phyloP scores from a whole-genome alignment of 2,329 filamentous ascomycete genomes.

The Fusarium sp. region DNA sequence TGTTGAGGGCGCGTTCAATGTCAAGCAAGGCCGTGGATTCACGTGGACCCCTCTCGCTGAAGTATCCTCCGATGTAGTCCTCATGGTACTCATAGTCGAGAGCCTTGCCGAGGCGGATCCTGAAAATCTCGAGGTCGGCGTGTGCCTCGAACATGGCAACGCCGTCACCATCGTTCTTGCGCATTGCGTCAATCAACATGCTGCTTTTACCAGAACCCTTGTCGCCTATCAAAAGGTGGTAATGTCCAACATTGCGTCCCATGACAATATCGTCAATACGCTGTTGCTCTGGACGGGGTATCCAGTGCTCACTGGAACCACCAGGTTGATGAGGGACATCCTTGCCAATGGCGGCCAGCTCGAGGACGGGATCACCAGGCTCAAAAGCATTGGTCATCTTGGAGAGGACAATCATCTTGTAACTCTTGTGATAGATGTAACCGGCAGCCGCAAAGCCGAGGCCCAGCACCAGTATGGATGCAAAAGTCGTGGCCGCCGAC shows the following conservation, averaged over 20 bases:
- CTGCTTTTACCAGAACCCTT: constrained; percentile 97
- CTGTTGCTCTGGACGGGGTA: constrained; percentile 82
- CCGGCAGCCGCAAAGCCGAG: constrained; percentile 73
- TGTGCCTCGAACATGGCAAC: constrained; percentile 97
- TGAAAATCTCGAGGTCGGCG: constrained; percentile 93
- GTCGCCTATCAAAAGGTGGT: constrained; percentile 91
- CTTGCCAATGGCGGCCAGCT: constrained; percentile 76
- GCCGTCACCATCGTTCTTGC: constrained; percentile 87
- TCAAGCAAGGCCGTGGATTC: constrained; percentile 93
- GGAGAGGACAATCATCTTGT: constrained; percentile 89
- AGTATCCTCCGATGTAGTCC: constrained; percentile 96
- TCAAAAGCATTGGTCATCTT: constrained; percentile 95
- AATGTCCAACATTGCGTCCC: constrained; percentile 80
- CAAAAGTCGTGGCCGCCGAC: constrained; percentile 78
- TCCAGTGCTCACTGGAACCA: constrained; percentile 68
- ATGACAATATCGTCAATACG: constrained; percentile 85
- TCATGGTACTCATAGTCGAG: constrained; percentile 97
- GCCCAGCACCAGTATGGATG: constrained; percentile 78
- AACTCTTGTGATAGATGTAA: constrained; percentile 82
- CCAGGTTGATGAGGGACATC: constrained; percentile 59
- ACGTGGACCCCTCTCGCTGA: constrained; percentile 91
- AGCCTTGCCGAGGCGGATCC: constrained; percentile 90
- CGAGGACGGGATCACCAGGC: constrained; percentile 90
- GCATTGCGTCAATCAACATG: constrained; percentile 96
- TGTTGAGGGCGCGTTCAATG: constrained; percentile 97